Evolutionary conservation across 169 alveolate genomes (phyloP).

Genomic region (Plasmodium coatneyi): DNA sequence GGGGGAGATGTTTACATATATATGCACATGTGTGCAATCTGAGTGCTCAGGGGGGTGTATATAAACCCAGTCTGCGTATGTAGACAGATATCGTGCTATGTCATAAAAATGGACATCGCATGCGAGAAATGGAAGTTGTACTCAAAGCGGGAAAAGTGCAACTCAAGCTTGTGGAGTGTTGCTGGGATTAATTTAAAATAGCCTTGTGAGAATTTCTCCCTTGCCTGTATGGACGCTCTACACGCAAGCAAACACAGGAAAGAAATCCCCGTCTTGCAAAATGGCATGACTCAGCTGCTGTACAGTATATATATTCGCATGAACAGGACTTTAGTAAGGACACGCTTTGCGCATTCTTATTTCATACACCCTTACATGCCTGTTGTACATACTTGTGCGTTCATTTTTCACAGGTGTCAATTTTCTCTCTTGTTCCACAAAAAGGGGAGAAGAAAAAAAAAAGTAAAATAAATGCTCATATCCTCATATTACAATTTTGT

Average conservation of each 20-base stretch:
- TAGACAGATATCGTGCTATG: background rate
- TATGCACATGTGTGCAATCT: conserved; percentile 5
- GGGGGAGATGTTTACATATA: background rate
- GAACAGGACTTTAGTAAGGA: background rate
- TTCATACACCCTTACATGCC: background rate
- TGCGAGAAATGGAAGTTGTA: background rate
- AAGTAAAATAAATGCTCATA: background rate
- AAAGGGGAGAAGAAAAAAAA: background rate
- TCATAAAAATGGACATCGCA: background rate
- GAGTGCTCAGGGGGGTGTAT: background rate
- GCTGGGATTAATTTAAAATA: background rate
- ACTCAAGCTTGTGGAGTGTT: background rate
- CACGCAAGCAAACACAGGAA: background rate
- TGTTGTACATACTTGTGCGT: background rate
- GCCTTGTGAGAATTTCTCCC: background rate
- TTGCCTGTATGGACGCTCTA: background rate
- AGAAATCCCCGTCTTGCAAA: background rate
- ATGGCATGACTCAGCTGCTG: background rate
- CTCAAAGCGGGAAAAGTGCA: background rate
- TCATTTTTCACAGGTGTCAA: background rate
- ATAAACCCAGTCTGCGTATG: background rate
- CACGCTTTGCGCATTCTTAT: background rate
- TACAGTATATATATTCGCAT: background rate
- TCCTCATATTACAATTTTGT: conserved; percentile 3
- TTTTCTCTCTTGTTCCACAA: background rate